Evolutionary conservation across 2,329 filamentous ascomycete species (phyloP), one percentile per base, ranked within the genome.

Genomic region (Gliomastix tumulicola): DNA sequence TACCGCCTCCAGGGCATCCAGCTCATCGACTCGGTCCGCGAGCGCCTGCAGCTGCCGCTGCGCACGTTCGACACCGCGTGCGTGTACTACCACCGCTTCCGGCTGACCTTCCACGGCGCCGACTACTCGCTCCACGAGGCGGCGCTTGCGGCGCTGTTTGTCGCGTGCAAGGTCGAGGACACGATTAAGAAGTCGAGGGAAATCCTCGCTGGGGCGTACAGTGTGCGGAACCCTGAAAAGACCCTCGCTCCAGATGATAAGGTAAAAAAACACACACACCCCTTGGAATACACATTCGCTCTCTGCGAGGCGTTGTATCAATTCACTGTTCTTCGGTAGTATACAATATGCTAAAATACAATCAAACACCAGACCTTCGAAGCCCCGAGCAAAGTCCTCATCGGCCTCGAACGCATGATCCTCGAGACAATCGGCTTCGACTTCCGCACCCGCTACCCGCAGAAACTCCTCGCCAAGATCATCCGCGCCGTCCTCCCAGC

Each of bases 111-210:
- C 52, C 75, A 81, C n/a, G 87, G 89, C 48, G 79, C 70, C 45
- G 88, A 94, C 51, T 95, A 94, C 60, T 85, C 84, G 56, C 88
- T 81, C 45, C 62, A 87, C 58, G 90, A 97, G 55, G 89, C 88
- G 3, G 88, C 90, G 0, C 77, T 92, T 7, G 88, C 92, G 2
- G 84, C 88, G 18, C 68, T 98, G 8, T 90, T 97, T 53, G 85
- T 89, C 4, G 89, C 89, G 3, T 97, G 90, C 69, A 98, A 98
- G 65, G 88, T 94, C 32, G 92, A 98, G 60, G 92, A 98, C 59
- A 98, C 92, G 1, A 76, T 96, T 47, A 98, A 98, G 65, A 97
- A 97, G 66, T 94, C 88, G 4, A 80, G 78, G 40, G 92, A 98
- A 44, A 94, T 98, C 42, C 69, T 97, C 13, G 94, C 88, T 40